Percentiles rank a stretch among this genome's conserved stretches.
Conservation (phyloP, 768 basidiomycete species). For the Cyclocybe aegerita region DNA sequence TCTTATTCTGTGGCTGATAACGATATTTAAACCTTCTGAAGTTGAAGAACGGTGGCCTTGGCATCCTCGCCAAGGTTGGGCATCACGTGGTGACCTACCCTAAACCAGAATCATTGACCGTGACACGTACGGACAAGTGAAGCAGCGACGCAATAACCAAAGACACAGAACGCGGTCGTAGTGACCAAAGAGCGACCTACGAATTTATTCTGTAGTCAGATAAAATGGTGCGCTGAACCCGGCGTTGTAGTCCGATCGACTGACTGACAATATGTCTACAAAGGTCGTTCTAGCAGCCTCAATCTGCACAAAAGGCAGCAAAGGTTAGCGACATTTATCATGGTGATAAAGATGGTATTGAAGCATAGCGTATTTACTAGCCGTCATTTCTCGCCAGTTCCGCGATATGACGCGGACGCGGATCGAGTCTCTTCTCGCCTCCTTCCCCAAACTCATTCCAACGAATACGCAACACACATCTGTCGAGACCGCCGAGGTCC, state of each 20-base stretch:
- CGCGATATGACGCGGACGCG: conserved; percentile 88
- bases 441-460: conserved; percentile 97
- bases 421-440: conserved; percentile 93
- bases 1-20: no score
- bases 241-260: neutral
- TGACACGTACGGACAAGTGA: conserved; percentile 20
- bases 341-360: neutral
- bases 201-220: neutral
- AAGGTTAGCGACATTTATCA: conserved; percentile 55
- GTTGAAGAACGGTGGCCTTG: neutral
- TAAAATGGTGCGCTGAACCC: conserved; percentile 8
- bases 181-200: neutral
- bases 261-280: neutral
- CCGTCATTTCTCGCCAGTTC: conserved; percentile 95
- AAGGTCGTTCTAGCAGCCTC: conserved; percentile 93
- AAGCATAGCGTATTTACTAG: conserved; percentile 37
- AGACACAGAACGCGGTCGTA: neutral
- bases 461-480: conserved; percentile 94
- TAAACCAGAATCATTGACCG: conserved; percentile 10
- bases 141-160: neutral
- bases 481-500: conserved; percentile 93
- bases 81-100: conserved; percentile 22
- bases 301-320: conserved; percentile 93
- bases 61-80: neutral
- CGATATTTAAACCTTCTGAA: neutral